Evolutionary conservation across 2,329 filamentous ascomycete species (phyloP).

Genomic region (Coniochaeta prunicola): DNA sequence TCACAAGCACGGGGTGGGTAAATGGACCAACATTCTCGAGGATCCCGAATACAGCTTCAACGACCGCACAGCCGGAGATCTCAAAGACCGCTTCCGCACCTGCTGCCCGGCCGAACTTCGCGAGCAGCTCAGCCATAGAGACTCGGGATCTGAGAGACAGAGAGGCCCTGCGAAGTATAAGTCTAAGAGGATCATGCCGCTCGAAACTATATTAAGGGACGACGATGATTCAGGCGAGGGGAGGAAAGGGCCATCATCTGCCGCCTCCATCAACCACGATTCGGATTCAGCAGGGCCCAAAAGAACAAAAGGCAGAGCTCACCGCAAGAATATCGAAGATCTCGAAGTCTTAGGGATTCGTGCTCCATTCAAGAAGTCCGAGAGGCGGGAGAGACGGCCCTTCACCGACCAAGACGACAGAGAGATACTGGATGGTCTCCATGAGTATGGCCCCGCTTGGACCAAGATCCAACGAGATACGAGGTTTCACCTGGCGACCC

Average conservation of each 20-base stretch:
- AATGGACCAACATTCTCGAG: constrained; percentile 58
- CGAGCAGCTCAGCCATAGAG: constrained; percentile 26
- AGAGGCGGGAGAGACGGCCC: constrained; percentile 50
- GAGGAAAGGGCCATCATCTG: constrained; percentile 7
- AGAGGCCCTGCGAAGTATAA: constrained; percentile 21
- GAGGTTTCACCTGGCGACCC: constrained; percentile 47
- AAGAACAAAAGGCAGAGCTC: constrained; percentile 26
- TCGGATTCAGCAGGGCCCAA: constrained; percentile 20
- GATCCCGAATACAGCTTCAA: constrained; percentile 55
- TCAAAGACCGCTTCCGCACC: constrained; percentile 60
- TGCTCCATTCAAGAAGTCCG: constrained; percentile 55
- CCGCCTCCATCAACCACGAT: constrained; percentile 3
- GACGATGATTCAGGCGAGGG: constrained; percentile 26
- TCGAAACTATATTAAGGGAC: constrained; percentile 48
- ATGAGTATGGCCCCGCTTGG: constrained; percentile 56
- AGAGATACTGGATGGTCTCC: constrained; percentile 53
- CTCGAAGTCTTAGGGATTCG: constrained; percentile 48
- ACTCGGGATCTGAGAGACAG: constrained; percentile 1
- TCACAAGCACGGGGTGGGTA: constrained; percentile 55
- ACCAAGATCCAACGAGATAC: constrained; percentile 57
- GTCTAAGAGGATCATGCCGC: constrained; percentile 40
- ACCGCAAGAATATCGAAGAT: constrained; percentile 36
- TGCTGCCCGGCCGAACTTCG: constrained; percentile 57
- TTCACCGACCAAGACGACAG: constrained; percentile 58
- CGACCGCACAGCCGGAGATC: constrained; percentile 51